Conservation (phyloP, 805 yeast species). For the Yamadazyma tumulicola region DNA sequence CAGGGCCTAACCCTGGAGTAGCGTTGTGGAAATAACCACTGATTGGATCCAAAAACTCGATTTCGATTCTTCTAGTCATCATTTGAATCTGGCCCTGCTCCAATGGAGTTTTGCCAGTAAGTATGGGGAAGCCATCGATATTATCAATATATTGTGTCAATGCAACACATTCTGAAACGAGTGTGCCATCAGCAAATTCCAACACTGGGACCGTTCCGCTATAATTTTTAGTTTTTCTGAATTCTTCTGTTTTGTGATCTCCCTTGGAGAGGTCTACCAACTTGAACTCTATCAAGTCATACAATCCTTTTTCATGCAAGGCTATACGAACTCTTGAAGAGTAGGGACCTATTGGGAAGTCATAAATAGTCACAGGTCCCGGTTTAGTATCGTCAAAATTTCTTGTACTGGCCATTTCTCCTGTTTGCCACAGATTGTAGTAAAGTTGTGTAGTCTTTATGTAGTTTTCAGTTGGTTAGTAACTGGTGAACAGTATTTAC, state of each 20-base stretch:
- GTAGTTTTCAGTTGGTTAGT: too few relatives aligned
- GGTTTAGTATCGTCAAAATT: slow-evolving; percentile 8
- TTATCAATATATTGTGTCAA: slow-evolving; percentile 4
- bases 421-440: too few relatives aligned
- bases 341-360: slow-evolving; percentile 6
- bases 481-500: too few relatives aligned
- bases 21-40: slow-evolving; percentile 5
- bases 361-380: slow-evolving; percentile 6
- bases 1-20: slow-evolving; percentile 6
- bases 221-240: slow-evolving; percentile 1
- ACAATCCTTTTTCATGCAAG: slow-evolving; percentile 3
- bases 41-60: slow-evolving; percentile 4
- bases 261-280: slow-evolving; percentile 4
- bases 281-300: slow-evolving; percentile 2
- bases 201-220: slow-evolving; percentile 6
- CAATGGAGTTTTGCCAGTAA: slow-evolving; percentile 5
- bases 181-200: slow-evolving; percentile 7
- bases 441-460: too few relatives aligned
- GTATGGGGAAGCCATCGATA: slow-evolving; percentile 4
- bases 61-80: slow-evolving; percentile 7
- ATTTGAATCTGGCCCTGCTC: slow-evolving; percentile 5
- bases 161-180: slow-evolving; percentile 3
- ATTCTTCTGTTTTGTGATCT: slow-evolving; percentile 5
- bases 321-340: slow-evolving; percentile 7
- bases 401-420: too few relatives aligned